Evolutionary conservation across 192 early-diverging fungal genomes (phyloP).

Genomic region (Pecoramyces ruminantium): DNA sequence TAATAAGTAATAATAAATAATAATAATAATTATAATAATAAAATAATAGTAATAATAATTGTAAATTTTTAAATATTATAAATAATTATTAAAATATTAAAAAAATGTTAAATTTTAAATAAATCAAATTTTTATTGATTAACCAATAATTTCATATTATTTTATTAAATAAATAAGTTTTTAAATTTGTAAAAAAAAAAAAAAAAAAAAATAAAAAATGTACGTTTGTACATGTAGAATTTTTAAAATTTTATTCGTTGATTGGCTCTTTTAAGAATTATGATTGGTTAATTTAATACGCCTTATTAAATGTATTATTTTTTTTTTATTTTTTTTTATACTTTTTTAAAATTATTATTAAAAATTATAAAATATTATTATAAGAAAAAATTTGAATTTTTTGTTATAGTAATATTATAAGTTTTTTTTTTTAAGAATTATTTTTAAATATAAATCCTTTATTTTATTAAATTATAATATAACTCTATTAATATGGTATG

Average conservation of each 20-base stretch:
- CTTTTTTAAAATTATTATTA: too few species aligned
- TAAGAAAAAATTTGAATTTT: neutral
- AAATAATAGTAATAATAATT: too few species aligned
- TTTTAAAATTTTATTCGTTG: neutral
- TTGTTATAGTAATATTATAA: too few species aligned
- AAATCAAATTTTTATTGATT: neutral
- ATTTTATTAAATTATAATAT: too few species aligned
- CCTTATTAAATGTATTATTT: neutral
- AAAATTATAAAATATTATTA: neutral
- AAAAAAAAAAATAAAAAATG: neutral
- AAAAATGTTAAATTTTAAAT: too few species aligned
- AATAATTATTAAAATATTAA: too few species aligned
- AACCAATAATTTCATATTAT: neutral
- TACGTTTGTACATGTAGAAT: neutral
- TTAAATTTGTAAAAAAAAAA: neutral
- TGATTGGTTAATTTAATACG: neutral
- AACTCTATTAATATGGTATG: too few species aligned
- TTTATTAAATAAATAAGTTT: neutral
- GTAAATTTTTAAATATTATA: too few species aligned
- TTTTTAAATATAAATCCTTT: too few species aligned
- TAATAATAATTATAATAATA: too few species aligned
- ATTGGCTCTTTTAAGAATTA: neutral
- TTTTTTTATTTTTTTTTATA: neutral
- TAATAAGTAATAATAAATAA: too few species aligned
- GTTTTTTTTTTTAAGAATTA: too few species aligned